A percentile compares a stretch with the other conserved stretches of the same genome.
phyloP scores from a whole-genome alignment of 192 early-diverging fungal genomes.

The Funneliformis mosseae region DNA sequence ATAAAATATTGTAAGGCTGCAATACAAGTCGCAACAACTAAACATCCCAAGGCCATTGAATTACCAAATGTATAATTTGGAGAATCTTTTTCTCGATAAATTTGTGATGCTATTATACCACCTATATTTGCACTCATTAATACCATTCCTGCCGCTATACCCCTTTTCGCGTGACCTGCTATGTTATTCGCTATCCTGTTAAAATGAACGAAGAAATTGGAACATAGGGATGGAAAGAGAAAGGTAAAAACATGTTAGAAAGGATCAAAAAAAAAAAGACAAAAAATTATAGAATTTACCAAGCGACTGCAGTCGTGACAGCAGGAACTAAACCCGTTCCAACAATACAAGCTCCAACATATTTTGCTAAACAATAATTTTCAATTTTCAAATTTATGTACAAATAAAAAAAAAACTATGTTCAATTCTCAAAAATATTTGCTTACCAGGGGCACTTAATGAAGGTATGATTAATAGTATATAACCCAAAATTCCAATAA shows the following conservation, averaged over 20 bases:
- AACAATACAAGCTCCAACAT: conserved; percentile 7
- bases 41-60: conserved; percentile 51
- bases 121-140: conserved; percentile 74
- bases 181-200: conserved; percentile 68
- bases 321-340: not conserved
- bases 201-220: conserved; percentile 51
- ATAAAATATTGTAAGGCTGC: too few species aligned
- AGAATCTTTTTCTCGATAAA: conserved; percentile 66
- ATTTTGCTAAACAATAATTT: conserved; percentile 20
- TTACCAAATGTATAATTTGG: conserved; percentile 56
- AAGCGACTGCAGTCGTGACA: conserved; percentile 40
- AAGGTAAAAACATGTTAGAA: conserved; percentile 38
- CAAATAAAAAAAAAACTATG: not conserved
- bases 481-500: conserved; percentile 3
- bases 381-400: conserved; percentile 9
- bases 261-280: conserved; percentile 47
- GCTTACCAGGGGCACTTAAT: not conserved
- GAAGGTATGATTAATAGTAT: not conserved
- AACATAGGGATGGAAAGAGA: conserved; percentile 46
- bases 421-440: not conserved
- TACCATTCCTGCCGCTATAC: conserved; percentile 64
- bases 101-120: conserved; percentile 76
- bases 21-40: conserved; percentile 42
- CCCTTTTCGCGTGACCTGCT: conserved; percentile 74
- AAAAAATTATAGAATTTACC: conserved; percentile 49